Conservation (phyloP, 2,329 filamentous ascomycete genomes). For the Colletotrichum sp. region DNA sequence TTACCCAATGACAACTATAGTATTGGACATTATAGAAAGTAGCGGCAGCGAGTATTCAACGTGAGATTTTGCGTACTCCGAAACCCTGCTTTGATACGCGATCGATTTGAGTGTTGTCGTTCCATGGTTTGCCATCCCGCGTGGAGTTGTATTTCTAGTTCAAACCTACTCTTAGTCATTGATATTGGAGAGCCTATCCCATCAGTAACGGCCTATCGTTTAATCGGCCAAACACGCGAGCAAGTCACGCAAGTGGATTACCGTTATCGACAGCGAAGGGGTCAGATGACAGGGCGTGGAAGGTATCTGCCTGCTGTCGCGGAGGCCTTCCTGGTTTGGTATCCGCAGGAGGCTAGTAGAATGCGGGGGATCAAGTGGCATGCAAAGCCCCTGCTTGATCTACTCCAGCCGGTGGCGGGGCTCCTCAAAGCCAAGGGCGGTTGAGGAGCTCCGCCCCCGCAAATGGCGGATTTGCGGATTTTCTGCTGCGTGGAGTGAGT, state of each 20-base stretch:
- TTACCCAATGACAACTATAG: background rate
- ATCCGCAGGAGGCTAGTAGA: background rate
- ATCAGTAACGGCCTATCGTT: background rate
- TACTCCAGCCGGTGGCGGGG: background rate
- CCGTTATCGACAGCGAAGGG: background rate
- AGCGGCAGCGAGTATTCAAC: too few relatives aligned
- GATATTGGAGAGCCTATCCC: background rate
- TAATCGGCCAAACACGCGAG: background rate
- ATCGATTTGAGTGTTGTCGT: background rate
- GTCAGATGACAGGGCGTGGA: background rate
- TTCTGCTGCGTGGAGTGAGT: background rate
- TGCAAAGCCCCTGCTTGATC: background rate
- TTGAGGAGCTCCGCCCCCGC: background rate
- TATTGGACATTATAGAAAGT: background rate
- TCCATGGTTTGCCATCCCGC: background rate
- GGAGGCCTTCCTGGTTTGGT: background rate
- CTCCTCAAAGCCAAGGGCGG: too few relatives aligned
- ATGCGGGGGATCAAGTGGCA: background rate
- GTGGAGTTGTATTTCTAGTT: background rate
- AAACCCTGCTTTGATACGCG: background rate
- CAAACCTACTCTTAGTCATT: background rate
- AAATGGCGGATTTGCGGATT: background rate
- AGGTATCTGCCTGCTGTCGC: background rate
- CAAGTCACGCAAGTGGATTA: background rate
- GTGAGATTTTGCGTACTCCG: background rate